Conservation (phyloP, 2,329 filamentous ascomycete species). For the Xylariaceae sp. region DNA sequence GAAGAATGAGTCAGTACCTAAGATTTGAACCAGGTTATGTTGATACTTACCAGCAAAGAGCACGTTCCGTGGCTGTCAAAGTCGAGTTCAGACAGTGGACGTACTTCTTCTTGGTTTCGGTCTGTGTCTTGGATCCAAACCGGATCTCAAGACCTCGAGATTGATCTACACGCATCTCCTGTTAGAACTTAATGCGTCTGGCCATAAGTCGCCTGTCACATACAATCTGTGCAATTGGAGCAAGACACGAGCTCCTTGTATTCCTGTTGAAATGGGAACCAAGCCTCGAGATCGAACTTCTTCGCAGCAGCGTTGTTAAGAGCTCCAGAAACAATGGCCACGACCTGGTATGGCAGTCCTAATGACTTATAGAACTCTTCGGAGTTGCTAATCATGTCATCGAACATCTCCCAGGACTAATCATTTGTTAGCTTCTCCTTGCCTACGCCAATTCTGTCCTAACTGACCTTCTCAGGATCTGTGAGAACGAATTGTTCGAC, state of each 20-base stretch:
- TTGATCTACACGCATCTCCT: conserved; percentile 54
- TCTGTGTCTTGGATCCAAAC: conserved; percentile 83
- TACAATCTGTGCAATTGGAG: conserved; percentile 85
- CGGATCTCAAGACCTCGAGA: conserved; percentile 90
- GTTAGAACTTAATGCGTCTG: not conserved
- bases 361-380: conserved; percentile 96
- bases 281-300: conserved; percentile 95
- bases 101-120: conserved; percentile 84
- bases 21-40: not conserved
- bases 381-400: conserved; percentile 85
- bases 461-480: conserved; percentile 67
- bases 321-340: conserved; percentile 93
- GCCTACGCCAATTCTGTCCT: no score
- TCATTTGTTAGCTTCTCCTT: not conserved
- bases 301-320: conserved; percentile 86
- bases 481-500: conserved; percentile 54
- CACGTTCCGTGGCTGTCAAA: conserved; percentile 85
- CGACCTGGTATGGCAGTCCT: conserved; percentile 83
- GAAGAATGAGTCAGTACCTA: not conserved
- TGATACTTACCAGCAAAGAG: conserved; percentile 67
- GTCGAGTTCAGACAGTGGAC: conserved; percentile 91
- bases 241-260: conserved; percentile 82
- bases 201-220: not conserved
- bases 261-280: conserved; percentile 94
- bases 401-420: conserved; percentile 82